A percentile compares a stretch with the other conserved stretches of the same genome.
Conservation (phyloP, 208 protist genomes). For the Trypanosoma avium region DNA sequence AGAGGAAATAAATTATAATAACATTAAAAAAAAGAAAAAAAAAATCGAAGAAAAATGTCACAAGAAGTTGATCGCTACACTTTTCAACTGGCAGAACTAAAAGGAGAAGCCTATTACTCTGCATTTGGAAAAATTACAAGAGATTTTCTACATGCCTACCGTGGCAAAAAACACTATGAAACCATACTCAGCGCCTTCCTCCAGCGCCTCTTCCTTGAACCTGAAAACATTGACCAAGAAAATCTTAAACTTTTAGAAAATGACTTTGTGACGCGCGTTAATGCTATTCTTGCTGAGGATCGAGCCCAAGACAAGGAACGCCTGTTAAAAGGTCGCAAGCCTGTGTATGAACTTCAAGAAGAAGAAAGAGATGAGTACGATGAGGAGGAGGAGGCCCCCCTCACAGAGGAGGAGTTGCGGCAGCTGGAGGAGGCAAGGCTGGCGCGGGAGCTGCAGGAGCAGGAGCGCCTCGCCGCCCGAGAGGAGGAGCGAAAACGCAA, state of each 20-base stretch:
- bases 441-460: slow-evolving; percentile 42
- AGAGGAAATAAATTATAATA: background rate
- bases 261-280: slow-evolving; percentile 47
- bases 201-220: slow-evolving; percentile 33
- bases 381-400: slow-evolving; percentile 31
- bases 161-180: slow-evolving; percentile 54
- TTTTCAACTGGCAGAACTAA: slow-evolving; percentile 80
- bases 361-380: slow-evolving; percentile 44
- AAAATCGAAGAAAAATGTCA: slow-evolving; percentile 1
- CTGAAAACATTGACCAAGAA: slow-evolving; percentile 37
- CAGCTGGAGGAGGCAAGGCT: slow-evolving; percentile 43
- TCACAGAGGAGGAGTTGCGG: slow-evolving; percentile 27
- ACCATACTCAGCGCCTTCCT: slow-evolving; percentile 51
- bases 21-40: slow-evolving; percentile 3
- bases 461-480: slow-evolving; percentile 48
- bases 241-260: slow-evolving; percentile 45
- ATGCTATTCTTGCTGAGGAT: slow-evolving; percentile 58
- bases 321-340: slow-evolving; percentile 46
- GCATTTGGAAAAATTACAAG: slow-evolving; percentile 63
- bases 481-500: slow-evolving; percentile 67
- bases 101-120: slow-evolving; percentile 45
- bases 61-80: slow-evolving; percentile 53
- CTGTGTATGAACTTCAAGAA: slow-evolving; percentile 25
- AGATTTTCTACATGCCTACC: slow-evolving; percentile 63
- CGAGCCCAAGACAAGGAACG: slow-evolving; percentile 63